phyloP scores from a whole-genome alignment of 257 asterid genomes.

The Lavandula angustifolia region DNA sequence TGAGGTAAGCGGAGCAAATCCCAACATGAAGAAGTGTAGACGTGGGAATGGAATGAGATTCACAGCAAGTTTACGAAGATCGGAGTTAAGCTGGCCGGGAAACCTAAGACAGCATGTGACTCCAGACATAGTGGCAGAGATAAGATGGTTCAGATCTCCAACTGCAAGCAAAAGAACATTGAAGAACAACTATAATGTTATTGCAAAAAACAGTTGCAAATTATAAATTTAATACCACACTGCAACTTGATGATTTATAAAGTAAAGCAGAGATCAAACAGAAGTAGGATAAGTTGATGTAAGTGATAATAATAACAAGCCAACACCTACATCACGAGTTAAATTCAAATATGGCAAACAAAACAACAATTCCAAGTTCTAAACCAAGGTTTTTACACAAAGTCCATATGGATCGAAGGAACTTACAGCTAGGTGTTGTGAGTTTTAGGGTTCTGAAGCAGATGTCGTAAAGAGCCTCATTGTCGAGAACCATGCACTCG shows the following conservation, averaged over 20 bases:
- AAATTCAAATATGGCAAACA: neutral
- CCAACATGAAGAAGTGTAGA: conserved; percentile 36
- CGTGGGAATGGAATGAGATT: conserved; percentile 35
- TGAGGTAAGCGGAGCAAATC: conserved; percentile 32
- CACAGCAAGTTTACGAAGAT: conserved; percentile 35
- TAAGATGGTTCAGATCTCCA: conserved; percentile 37
- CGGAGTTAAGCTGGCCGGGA: conserved; percentile 35
- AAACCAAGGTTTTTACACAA: too few species aligned
- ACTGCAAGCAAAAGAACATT: conserved; percentile 1
- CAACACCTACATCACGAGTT: neutral
- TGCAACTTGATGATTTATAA: too few species aligned
- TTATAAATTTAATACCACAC: too few species aligned
- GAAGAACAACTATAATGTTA: neutral
- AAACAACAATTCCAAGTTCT: neutral
- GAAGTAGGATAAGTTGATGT: too few species aligned
- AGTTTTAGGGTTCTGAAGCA: conserved; percentile 32
- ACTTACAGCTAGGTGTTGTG: conserved; percentile 36
- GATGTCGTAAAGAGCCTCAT: conserved; percentile 29
- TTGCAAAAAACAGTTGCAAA: too few species aligned
- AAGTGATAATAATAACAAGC: neutral
- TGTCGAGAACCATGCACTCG: conserved; percentile 36
- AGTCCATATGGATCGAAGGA: neutral
- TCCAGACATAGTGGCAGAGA: conserved; percentile 38
- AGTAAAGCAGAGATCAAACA: too few species aligned
- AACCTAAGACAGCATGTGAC: conserved; percentile 35